Conservation (phyloP, 805 yeast species). For the Candida fluviatilis region DNA sequence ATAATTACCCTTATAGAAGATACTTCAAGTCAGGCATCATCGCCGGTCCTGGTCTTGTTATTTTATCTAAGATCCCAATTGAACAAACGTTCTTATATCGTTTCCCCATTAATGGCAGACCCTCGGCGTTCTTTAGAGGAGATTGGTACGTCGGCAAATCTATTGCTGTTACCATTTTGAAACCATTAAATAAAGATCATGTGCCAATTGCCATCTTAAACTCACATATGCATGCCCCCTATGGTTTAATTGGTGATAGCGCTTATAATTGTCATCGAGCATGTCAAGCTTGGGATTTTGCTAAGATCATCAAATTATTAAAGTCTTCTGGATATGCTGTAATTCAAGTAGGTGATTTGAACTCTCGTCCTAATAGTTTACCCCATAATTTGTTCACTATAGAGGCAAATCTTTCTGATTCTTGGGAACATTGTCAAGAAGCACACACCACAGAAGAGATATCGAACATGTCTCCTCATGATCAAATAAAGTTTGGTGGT, state of each 20-base stretch:
- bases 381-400: constrained; percentile 71
- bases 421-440: constrained; percentile 67
- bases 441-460: constrained; percentile 15
- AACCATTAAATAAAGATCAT: constrained; percentile 43
- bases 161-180: constrained; percentile 65
- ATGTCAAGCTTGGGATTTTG: constrained; percentile 94
- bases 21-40: constrained; percentile 78
- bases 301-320: constrained; percentile 58
- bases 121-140: constrained; percentile 89
- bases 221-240: constrained; percentile 98
- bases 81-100: constrained; percentile 72
- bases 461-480: constrained; percentile 25
- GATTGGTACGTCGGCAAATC: constrained; percentile 98
- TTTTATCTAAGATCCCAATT: constrained; percentile 81
- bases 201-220: constrained; percentile 74
- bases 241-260: constrained; percentile 70
- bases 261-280: constrained; percentile 87
- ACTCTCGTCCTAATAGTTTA: constrained; percentile 81
- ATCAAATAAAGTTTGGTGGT: constrained; percentile 71
- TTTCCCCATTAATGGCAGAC: constrained; percentile 91
- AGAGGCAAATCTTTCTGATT: constrained; percentile 68
- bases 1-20: constrained; percentile 58
- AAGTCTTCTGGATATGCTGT: constrained; percentile 77
- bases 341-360: constrained; percentile 88
- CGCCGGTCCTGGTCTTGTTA: constrained; percentile 89